Percentiles rank a stretch among this genome's conserved stretches.
Conservation (phyloP, 1,284 basidiomycete species). For the Pseudozyma hubeiensis region DNA sequence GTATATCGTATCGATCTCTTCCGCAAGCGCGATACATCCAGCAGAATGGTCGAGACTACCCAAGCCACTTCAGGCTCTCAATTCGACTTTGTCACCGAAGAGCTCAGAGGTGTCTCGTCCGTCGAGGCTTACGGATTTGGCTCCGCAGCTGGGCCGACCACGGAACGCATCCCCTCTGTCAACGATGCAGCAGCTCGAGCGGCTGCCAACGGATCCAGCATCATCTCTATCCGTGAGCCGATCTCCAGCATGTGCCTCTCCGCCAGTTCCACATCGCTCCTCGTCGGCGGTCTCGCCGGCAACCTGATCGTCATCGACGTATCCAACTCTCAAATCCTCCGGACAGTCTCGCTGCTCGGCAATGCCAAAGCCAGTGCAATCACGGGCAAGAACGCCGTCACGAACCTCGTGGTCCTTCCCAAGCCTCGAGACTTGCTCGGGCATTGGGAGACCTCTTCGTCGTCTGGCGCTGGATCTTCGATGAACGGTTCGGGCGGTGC, state of each 20-base stretch:
- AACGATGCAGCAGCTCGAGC: conserved; percentile 15
- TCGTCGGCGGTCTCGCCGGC: conserved; percentile 70
- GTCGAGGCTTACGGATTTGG: conserved; percentile 36
- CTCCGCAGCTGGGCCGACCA: conserved; percentile 20
- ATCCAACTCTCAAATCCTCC: conserved; percentile 86
- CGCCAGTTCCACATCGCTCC: conserved; percentile 75
- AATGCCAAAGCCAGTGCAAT: conserved; percentile 40
- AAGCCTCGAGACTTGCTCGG: conserved; percentile 52
- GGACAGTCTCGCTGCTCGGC: conserved; percentile 74
- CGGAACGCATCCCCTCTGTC: conserved; percentile 20
- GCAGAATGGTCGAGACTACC: conserved; percentile 35
- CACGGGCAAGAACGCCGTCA: conserved; percentile 52
- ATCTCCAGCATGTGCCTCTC: conserved; percentile 82
- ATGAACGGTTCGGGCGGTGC: conserved; percentile 22
- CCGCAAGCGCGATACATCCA: conserved; percentile 68
- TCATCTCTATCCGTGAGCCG: conserved; percentile 35
- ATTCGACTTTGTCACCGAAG: conserved; percentile 40
- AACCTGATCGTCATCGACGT: conserved; percentile 86
- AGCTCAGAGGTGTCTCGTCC: conserved; percentile 24
- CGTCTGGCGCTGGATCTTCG: conserved; percentile 17
- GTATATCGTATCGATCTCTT: conserved; percentile 85
- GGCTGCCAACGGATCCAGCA: conserved; percentile 27
- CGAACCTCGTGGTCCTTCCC: conserved; percentile 39
- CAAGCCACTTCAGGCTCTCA: conserved; percentile 16
- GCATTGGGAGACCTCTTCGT: conserved; percentile 30